These are phyloP conservation scores for Paramecium biaurelia DNA, from an alignment of 73 alveolate genomes.

Conservation along the genomic window DNA sequence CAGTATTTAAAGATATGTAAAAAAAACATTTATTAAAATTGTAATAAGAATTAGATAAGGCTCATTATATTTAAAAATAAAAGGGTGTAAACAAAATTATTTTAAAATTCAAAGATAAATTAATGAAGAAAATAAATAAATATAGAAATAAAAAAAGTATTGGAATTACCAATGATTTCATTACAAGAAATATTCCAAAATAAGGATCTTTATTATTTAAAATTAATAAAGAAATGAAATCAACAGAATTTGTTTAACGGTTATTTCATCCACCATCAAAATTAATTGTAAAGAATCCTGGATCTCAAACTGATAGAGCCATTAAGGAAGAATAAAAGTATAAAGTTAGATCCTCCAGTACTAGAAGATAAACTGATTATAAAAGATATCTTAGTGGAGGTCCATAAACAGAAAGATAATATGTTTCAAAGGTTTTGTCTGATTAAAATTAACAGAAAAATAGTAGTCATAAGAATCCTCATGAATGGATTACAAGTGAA, in stretches of 20 bases:
- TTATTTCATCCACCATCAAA: slow-evolving; percentile 46
- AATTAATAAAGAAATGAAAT: slow-evolving; percentile 17
- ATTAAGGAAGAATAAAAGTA: neutral
- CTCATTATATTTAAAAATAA: neutral
- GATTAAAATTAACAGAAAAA: neutral
- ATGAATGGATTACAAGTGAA: slow-evolving; percentile 36
- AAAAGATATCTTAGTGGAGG: slow-evolving; percentile 8
- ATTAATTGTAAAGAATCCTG: neutral
- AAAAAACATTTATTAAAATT: neutral
- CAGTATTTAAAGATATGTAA: neutral
- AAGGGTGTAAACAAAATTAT: neutral
- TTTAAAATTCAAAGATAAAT: neutral
- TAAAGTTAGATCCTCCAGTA: neutral
- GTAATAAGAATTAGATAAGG: neutral
- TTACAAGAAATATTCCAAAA: slow-evolving; percentile 26
- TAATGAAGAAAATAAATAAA: neutral
- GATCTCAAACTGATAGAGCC: neutral
- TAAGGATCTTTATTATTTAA: neutral
- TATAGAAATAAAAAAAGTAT: neutral
- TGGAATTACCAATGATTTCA: neutral
- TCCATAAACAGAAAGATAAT: neutral
- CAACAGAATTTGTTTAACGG: neutral
- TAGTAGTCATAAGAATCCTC: neutral
- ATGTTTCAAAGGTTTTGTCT: neutral
- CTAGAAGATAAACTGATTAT: neutral